Conservation (phyloP, 768 basidiomycete genomes). For the Heimioporus sp. region DNA sequence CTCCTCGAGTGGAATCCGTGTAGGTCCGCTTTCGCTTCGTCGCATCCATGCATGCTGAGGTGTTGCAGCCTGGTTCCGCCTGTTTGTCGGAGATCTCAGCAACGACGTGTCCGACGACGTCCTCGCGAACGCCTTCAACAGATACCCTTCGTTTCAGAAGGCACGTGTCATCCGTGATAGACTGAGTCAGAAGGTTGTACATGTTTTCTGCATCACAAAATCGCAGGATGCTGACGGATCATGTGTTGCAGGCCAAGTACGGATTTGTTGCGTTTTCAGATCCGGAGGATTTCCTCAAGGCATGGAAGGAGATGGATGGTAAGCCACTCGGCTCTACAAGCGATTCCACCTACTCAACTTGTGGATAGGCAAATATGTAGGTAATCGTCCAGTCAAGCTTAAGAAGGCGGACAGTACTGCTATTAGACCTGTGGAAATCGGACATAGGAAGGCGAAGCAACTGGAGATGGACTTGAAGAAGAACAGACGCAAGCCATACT, state of each 20-base stretch:
- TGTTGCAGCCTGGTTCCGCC: constrained; percentile 84
- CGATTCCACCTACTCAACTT: constrained; percentile 1
- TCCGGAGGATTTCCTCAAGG: constrained; percentile 96
- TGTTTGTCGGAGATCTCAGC: constrained; percentile 97
- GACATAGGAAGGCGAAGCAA: constrained; percentile 86
- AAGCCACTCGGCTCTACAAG: constrained; percentile 23
- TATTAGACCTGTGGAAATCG: constrained; percentile 90
- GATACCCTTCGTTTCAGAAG: constrained; percentile 92
- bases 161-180: constrained; percentile 94
- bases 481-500: constrained; percentile 85
- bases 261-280: constrained; percentile 98
- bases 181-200: constrained; percentile 83
- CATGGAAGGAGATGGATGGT: constrained; percentile 99
- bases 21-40: constrained; percentile 39
- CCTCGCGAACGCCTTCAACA: constrained; percentile 87
- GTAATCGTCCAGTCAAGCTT: constrained; percentile 93
- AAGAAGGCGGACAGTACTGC: constrained; percentile 89
- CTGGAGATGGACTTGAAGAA: constrained; percentile 91
- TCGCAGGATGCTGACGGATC: constrained; percentile 3
- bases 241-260: constrained; percentile 73
- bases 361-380: constrained; percentile 89
- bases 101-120: constrained; percentile 98
- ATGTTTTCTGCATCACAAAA: neutral
- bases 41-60: constrained; percentile 1
- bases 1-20: constrained; percentile 97